Conservation (phyloP, 495 filamentous ascomycete genomes). For the Penicillium mononematosum region DNA sequence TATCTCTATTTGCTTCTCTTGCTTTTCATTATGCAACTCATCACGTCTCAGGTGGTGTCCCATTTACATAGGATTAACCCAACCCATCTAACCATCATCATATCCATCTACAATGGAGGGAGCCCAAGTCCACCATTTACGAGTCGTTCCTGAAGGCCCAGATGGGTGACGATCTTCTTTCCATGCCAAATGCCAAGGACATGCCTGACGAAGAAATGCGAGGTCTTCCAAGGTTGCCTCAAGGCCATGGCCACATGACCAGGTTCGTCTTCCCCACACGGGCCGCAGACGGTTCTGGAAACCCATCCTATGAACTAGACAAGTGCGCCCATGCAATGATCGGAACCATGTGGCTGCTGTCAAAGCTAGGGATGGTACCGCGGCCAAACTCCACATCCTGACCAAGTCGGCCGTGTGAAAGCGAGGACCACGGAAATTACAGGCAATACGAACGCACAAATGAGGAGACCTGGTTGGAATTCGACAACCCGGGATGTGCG, state of each 20-base stretch:
- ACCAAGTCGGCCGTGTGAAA: slow-evolving; percentile 14
- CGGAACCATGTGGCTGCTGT: slow-evolving; percentile 9
- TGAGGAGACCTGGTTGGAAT: not conserved
- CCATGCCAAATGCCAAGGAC: slow-evolving; percentile 7
- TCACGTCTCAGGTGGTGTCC: not conserved
- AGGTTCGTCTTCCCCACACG: slow-evolving; percentile 13
- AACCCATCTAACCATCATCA: not conserved
- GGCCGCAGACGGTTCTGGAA: too few species aligned
- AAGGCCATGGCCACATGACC: slow-evolving; percentile 5
- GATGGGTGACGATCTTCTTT: slow-evolving; percentile 13
- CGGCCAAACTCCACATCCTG: slow-evolving; percentile 9
- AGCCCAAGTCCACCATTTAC: not conserved
- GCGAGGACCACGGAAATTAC: not conserved
- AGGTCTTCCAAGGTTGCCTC: not conserved
- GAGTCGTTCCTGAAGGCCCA: not conserved
- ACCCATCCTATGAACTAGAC: too few species aligned
- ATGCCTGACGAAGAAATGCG: too few species aligned
- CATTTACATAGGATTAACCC: not conserved
- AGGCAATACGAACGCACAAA: not conserved
- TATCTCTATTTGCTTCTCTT: not conserved
- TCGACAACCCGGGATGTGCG: not conserved
- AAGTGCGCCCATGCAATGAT: slow-evolving; percentile 13
- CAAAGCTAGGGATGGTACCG: slow-evolving; percentile 6
- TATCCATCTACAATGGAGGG: not conserved
- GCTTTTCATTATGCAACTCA: not conserved